Percentiles rank a stretch among this genome's conserved stretches.
These are phyloP conservation scores for Tuber magnatum DNA, from an alignment of 495 filamentous ascomycete genomes.

Conservation along the genomic window DNA sequence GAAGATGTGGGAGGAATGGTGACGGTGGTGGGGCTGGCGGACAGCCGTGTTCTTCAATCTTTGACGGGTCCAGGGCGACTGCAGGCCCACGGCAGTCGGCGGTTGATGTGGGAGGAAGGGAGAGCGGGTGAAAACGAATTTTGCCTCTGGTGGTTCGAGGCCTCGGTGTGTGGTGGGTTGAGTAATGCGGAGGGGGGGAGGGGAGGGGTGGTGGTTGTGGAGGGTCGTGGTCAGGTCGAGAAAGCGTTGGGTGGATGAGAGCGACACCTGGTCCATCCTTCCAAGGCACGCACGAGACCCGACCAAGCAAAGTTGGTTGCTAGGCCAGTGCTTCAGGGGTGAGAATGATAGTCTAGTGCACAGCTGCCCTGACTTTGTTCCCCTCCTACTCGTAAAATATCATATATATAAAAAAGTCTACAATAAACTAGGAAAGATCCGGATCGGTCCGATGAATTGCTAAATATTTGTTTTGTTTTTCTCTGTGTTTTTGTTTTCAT, in stretches of 20 bases:
- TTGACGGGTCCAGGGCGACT: conserved; percentile 31
- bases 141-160: conserved; percentile 15
- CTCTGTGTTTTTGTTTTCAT: background rate
- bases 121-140: conserved; percentile 17
- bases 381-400: conserved; percentile 11
- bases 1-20: conserved; percentile 53
- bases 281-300: conserved; percentile 26
- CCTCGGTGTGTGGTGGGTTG: conserved; percentile 19
- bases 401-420: conserved; percentile 2
- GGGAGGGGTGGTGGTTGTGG: conserved; percentile 8
- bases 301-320: background rate
- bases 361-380: conserved; percentile 14
- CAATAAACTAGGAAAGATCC: background rate
- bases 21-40: conserved; percentile 50
- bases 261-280: conserved; percentile 11
- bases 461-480: conserved; percentile 1
- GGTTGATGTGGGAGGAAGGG: conserved; percentile 33
- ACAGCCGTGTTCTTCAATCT: conserved; percentile 42
- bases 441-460: background rate
- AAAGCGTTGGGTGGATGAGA: conserved; percentile 5
- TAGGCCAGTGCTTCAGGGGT: background rate
- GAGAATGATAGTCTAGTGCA: background rate
- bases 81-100: conserved; percentile 26
- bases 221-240: conserved; percentile 24
- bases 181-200: conserved; percentile 12